Conservation (phyloP, 768 basidiomycete species). For the Boletus insuetus region DNA sequence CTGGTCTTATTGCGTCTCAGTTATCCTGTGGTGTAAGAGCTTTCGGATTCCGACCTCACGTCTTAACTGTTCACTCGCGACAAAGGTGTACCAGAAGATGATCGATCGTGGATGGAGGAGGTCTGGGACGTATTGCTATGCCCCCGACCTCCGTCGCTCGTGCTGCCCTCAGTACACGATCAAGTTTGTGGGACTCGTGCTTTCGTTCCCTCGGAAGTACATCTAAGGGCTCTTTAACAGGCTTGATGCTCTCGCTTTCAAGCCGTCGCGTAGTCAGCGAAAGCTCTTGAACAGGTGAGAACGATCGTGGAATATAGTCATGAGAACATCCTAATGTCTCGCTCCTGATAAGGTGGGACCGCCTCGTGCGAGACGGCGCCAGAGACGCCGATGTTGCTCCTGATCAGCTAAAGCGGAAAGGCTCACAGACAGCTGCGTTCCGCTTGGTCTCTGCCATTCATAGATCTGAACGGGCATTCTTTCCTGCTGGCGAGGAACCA, state of each 20-base stretch:
- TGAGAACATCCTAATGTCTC: neutral
- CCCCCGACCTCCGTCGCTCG: slow-evolving; percentile 74
- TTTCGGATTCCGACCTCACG: neutral
- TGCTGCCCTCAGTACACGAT: slow-evolving; percentile 98
- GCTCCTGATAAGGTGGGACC: slow-evolving; percentile 59
- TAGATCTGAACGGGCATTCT: slow-evolving; percentile 45
- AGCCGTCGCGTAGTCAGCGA: slow-evolving; percentile 69
- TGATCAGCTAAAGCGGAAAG: slow-evolving; percentile 9
- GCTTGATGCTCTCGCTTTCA: slow-evolving; percentile 64
- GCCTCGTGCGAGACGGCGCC: slow-evolving; percentile 52
- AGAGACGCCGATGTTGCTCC: slow-evolving; percentile 20
- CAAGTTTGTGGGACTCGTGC: slow-evolving; percentile 46
- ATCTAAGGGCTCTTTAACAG: slow-evolving; percentile 36
- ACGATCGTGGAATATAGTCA: too few relatives aligned
- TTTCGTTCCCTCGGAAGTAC: slow-evolving; percentile 3
- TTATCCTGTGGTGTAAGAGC: slow-evolving; percentile 51
- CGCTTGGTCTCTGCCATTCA: slow-evolving; percentile 52
- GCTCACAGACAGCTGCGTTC: slow-evolving; percentile 27
- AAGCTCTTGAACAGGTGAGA: slow-evolving; percentile 68
- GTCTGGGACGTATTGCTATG: slow-evolving; percentile 83
- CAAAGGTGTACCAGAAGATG: slow-evolving; percentile 76
- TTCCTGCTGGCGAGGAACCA: slow-evolving; percentile 26
- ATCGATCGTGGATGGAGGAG: slow-evolving; percentile 85
- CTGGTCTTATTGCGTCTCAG: slow-evolving; percentile 47
- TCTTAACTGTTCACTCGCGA: slow-evolving; percentile 2